Base-by-base conservation (phyloP, 78 protist genomes). In the Protostelium mycophagum region DNA sequence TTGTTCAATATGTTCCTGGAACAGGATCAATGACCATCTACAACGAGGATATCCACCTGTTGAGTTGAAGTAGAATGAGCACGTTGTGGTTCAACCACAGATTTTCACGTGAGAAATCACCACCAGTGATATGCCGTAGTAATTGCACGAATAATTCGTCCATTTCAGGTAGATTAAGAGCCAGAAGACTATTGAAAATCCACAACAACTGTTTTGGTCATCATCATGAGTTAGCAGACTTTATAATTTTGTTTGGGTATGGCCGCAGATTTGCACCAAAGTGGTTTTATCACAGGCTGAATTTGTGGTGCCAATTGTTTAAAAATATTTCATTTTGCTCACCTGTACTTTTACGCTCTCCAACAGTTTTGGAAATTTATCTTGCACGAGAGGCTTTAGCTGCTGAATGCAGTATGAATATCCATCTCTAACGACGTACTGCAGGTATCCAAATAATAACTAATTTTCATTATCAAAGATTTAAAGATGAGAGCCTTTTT, bases 191-290 rank as follows among this genome's bases (percentile, higher is more conserved):
- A 29, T 36, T 35, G 16, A 88, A 29, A 1, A 93, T 28, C 96
- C 96, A 93, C 1, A 93, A 37, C 1, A 88, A 25, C 73, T 93
- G 96, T 85, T 83, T 0, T 90, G 91, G n/a, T n/a, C 28, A 38
- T 5, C 31, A 25, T 51, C 73, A 16, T 51, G 73, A 16, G 73
- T 51, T 16, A 16, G 73, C 5, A n/a, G n/a, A n/a, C n/a, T n/a
- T n/a, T n/a, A n/a, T n/a, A n/a, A n/a, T n/a, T n/a, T n/a, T n/a
- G n/a, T n/a, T n/a, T n/a, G n/a, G n/a, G n/a, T n/a, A n/a, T n/a
- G n/a, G n/a, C n/a, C n/a, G n/a, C n/a, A n/a, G n/a, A n/a, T n/a
- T n/a, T n/a, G n/a, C n/a, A n/a, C n/a, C n/a, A n/a, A n/a, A n/a
- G n/a, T n/a, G n/a, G n/a, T n/a, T n/a, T n/a, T n/a, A n/a, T n/a